Conservation (phyloP, 306 rosid genomes). For the barrel medic (Medicago truncatula) region MtrunA17r5.0-ANR NC_053049.1:46000501-46001000, state of each 20-base stretch:
- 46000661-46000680: slow-evolving; percentile 11
- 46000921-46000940: slow-evolving; percentile 33
- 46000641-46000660: slow-evolving; percentile 43
- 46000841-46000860: slow-evolving; percentile 51
- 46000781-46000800: slow-evolving; percentile 48
- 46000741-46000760: slow-evolving; percentile 31
- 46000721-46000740: slow-evolving; percentile 34
- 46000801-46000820: slow-evolving; percentile 42
- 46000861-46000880: slow-evolving; percentile 49
- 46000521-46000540: slow-evolving; percentile 29
- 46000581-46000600: slow-evolving; percentile 31
- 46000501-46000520: slow-evolving; percentile 34
- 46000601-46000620: slow-evolving; percentile 39
- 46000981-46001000: slow-evolving; percentile 42
- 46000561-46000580: slow-evolving; percentile 32
- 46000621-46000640: slow-evolving; percentile 39
- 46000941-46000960: slow-evolving; percentile 43
- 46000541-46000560: slow-evolving; percentile 42
- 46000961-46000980: slow-evolving; percentile 38
- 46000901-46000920: slow-evolving; percentile 40
- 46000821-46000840: slow-evolving; percentile 48
- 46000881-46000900: slow-evolving; percentile 53
- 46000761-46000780: slow-evolving; percentile 54
- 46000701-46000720: slow-evolving; percentile 39
- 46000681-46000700: slow-evolving; percentile 34